These are phyloP conservation scores for Kickxella alabastrina DNA, from an alignment of 192 early-diverging fungal genomes.

Conservation along the genomic window DNA sequence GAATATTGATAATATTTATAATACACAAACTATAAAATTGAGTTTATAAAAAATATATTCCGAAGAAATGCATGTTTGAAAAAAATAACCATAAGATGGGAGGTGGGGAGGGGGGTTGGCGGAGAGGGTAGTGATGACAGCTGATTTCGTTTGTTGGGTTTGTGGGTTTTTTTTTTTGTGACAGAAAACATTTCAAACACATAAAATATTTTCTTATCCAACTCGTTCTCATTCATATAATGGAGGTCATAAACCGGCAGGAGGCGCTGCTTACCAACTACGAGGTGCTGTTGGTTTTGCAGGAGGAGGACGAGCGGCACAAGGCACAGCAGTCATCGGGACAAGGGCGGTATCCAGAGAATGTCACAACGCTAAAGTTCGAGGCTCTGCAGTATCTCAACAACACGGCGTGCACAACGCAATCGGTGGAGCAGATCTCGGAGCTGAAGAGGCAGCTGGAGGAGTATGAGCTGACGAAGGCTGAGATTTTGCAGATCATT, in stretches of 20 bases:
- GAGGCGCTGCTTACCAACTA: conserved; percentile 65
- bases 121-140: no score
- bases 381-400: conserved; percentile 57
- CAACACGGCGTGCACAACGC: conserved; percentile 56
- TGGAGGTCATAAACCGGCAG: conserved; percentile 62
- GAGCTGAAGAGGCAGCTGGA: conserved; percentile 46
- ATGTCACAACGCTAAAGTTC: conserved; percentile 63
- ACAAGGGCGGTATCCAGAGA: conserved; percentile 54
- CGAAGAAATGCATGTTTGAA: no score
- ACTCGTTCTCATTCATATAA: conserved; percentile 13
- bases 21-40: no score
- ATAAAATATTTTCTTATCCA: background rate
- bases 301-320: conserved; percentile 52
- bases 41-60: no score
- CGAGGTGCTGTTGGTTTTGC: conserved; percentile 60
- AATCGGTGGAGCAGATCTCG: conserved; percentile 54
- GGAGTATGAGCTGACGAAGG: conserved; percentile 60
- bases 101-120: no score
- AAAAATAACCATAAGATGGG: no score
- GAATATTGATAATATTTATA: no score
- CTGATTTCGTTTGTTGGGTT: no score
- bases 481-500: conserved; percentile 70
- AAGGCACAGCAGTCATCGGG: conserved; percentile 28
- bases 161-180: no score
- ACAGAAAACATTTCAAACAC: no score